phyloP scores from a whole-genome alignment of 345 rosid species.

The Eucalyptus erythrocorys region DNA sequence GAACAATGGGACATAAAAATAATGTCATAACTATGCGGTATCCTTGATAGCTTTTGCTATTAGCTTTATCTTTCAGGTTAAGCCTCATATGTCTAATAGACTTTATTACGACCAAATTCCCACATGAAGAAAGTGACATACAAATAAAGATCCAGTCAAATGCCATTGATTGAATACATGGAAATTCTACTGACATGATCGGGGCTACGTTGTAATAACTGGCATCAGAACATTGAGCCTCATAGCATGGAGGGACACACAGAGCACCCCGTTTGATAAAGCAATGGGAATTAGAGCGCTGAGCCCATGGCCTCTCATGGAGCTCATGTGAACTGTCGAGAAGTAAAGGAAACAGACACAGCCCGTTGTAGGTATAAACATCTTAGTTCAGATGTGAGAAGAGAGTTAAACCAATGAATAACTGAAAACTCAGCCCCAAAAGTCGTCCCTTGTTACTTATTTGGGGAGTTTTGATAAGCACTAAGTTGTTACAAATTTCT shows the following conservation, averaged over 20 bases:
- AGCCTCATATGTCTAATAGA: background rate
- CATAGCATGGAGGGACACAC: background rate
- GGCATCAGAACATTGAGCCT: background rate
- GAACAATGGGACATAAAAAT: background rate
- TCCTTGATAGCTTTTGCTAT: background rate
- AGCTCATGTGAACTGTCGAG: background rate
- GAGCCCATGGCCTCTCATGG: background rate
- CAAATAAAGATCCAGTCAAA: background rate
- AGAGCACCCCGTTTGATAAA: background rate
- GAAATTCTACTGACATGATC: background rate
- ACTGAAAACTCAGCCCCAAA: background rate
- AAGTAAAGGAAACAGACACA: background rate
- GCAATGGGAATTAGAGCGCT: background rate
- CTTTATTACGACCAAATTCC: background rate
- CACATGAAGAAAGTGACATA: background rate
- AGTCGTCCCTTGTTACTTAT: background rate
- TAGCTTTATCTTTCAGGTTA: background rate
- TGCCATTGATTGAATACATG: background rate
- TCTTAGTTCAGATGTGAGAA: background rate
- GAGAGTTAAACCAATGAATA: background rate
- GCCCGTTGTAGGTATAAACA: background rate
- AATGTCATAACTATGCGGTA: fast-evolving
- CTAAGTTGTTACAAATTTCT: background rate
- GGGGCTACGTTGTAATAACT: background rate
- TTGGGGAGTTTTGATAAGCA: background rate